Evolutionary conservation across 2,329 filamentous ascomycete genomes (phyloP).

Genomic region (Pseudopithomyces chartarum): DNA sequence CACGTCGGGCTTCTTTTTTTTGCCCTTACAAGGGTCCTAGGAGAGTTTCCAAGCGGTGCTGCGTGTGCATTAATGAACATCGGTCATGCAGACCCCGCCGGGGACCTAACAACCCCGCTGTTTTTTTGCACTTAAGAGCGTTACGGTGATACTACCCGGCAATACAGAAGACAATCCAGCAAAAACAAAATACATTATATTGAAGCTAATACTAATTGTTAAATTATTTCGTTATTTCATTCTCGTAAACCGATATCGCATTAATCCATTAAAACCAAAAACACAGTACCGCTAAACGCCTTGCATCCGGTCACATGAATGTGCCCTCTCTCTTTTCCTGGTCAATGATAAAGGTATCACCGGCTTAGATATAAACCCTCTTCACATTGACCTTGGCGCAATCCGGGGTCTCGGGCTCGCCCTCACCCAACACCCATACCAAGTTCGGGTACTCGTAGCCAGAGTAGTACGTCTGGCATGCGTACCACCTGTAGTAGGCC

Average conservation of each 20-base stretch:
- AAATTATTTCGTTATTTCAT: neutral
- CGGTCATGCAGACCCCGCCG: neutral
- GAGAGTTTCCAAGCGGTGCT: no score
- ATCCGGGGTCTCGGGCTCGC: constrained; percentile 51
- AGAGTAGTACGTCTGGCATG: constrained; percentile 49
- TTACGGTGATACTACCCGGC: neutral
- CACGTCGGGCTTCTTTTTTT: constrained; percentile 7
- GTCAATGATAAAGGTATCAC: neutral
- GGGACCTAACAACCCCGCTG: neutral
- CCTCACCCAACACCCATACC: constrained; percentile 49
- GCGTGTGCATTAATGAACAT: neutral
- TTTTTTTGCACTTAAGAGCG: neutral
- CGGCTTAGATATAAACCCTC: constrained; percentile 27
- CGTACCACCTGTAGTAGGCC: constrained; percentile 51
- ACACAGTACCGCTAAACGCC: neutral
- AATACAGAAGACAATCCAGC: neutral
- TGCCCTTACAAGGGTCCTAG: neutral
- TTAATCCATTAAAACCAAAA: no score
- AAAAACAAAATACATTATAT: neutral
- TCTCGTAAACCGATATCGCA: neutral
- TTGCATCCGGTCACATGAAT: neutral
- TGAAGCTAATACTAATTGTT: neutral
- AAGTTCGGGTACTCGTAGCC: constrained; percentile 52
- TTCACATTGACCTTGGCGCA: constrained; percentile 52
- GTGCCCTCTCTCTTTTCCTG: neutral